A percentile compares a stretch with the other conserved stretches of the same genome.
Conservation (phyloP, 768 basidiomycete genomes). For the Crucibulum laeve region DNA sequence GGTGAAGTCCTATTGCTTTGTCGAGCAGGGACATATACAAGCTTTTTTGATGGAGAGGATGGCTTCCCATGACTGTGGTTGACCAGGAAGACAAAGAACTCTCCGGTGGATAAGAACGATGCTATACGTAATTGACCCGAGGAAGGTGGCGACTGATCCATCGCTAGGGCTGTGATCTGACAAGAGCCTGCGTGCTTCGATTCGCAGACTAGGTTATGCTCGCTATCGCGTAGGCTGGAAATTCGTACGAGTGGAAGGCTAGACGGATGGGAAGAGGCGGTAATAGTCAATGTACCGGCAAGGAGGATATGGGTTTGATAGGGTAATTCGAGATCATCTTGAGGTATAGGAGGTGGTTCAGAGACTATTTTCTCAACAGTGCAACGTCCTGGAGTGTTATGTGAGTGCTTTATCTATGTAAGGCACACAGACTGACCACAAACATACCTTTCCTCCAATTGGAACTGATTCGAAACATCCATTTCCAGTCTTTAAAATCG, state of each 20-base stretch:
- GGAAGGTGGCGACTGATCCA: slow-evolving; percentile 69
- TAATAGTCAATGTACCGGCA: slow-evolving; percentile 56
- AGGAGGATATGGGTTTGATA: slow-evolving; percentile 44
- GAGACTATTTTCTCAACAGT: slow-evolving; percentile 32
- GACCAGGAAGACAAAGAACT: slow-evolving; percentile 57
- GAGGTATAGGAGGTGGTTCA: background rate
- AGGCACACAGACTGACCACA: background rate
- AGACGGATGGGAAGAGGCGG: slow-evolving; percentile 42
- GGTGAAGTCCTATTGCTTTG: slow-evolving; percentile 35
- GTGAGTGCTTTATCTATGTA: slow-evolving; percentile 12
- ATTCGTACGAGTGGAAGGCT: slow-evolving; percentile 32
- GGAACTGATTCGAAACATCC: slow-evolving; percentile 81
- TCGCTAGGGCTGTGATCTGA: slow-evolving; percentile 59
- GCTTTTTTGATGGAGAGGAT: slow-evolving; percentile 34
- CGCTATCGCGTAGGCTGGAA: slow-evolving; percentile 24
- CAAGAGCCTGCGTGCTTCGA: slow-evolving; percentile 26
- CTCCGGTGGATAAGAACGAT: slow-evolving; percentile 64
- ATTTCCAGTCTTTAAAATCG: slow-evolving; percentile 66
- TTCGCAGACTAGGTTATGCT: slow-evolving; percentile 38
- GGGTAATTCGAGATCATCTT: slow-evolving; percentile 7
- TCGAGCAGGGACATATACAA: slow-evolving; percentile 44
- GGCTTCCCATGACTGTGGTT: slow-evolving; percentile 41
- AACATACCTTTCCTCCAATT: slow-evolving; percentile 75
- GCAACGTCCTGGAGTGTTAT: slow-evolving; percentile 54
- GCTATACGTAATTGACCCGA: slow-evolving; percentile 42